Base-by-base conservation (phyloP, 768 basidiomycete genomes). In the Collybia sp. region DNA sequence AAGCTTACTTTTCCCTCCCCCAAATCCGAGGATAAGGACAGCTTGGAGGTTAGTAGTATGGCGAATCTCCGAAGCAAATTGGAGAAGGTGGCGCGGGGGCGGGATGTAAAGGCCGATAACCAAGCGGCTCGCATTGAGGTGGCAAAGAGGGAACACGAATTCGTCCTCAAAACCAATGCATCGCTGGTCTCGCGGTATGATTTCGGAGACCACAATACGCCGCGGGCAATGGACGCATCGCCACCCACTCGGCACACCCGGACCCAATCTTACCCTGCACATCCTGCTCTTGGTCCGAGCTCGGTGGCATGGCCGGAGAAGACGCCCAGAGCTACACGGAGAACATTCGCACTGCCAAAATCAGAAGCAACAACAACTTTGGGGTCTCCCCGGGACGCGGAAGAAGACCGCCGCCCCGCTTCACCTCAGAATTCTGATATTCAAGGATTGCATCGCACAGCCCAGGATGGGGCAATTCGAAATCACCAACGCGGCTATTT, bases 41-140 rank as follows among this genome's bases (percentile, higher is more conserved):
- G 69, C 55, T 58, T 72, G 40, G 62, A 68, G n/a, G 62, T 65
- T 52, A 68, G 70, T 49, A 63, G 79, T 42, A 72, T 88, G 52
- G 77, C 71, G 17, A 79, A 87, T 59, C 68, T 94, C 46, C 66
- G 77, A 50, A 76, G 62, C 53, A 82, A 79, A 58, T 69, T 93
- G 43, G 84, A 90, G 63, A 73, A 79, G 50, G 79, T 90, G 44
- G 79, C 69, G 5, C 65, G 66, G 49, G 59, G 56, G 41, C 59
- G 61, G 37, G 63, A 64, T 40, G 50, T 8, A 25, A 25, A 3
- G 4, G 8, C 25, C 25, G 8, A 8, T 25, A 25, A 8, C 25
- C 25, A 25, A 8, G 25, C 25, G 8, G 25, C 8, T 25, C 25
- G 25, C 25, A 8, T 8, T 25, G 25, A 8, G 25, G 25, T 25